phyloP scores from a whole-genome alignment of 441 rosid genomes.

The Euphorbia celastroides region DNA sequence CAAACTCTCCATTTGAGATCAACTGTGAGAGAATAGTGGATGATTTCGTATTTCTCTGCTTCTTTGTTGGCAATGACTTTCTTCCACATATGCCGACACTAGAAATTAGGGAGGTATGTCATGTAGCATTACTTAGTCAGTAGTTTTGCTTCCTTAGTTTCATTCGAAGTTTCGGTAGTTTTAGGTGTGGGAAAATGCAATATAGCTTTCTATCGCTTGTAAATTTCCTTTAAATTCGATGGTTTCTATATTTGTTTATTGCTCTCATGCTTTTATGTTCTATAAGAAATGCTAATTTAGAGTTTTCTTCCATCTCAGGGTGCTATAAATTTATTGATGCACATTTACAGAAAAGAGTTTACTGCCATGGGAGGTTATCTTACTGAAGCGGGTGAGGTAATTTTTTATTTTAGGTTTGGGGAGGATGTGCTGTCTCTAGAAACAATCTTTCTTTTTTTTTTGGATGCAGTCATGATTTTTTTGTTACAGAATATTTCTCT shows the following conservation, averaged over 20 bases:
- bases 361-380: slow-evolving; percentile 93
- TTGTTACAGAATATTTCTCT: not conserved
- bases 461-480: not conserved
- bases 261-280: not conserved
- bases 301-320: slow-evolving; percentile 49
- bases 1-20: slow-evolving; percentile 69
- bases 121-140: slow-evolving; percentile 1
- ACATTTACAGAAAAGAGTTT: slow-evolving; percentile 82
- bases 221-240: not conserved
- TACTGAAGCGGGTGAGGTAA: slow-evolving; percentile 98
- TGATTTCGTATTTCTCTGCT: slow-evolving; percentile 94
- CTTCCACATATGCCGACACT: slow-evolving; percentile 98
- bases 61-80: slow-evolving; percentile 98
- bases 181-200: not conserved
- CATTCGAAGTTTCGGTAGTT: not conserved
- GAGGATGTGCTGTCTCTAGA: not conserved
- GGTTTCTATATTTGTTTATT: not conserved
- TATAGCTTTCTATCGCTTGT: not conserved
- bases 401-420: slow-evolving; percentile 17
- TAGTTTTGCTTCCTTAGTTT: not conserved
- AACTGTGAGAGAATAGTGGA: slow-evolving; percentile 86
- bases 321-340: slow-evolving; percentile 90
- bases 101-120: slow-evolving; percentile 91
- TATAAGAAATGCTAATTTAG: slow-evolving; percentile 4
- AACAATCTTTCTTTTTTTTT: not conserved